Evolutionary conservation across 352 stramenopile genomes (phyloP), one percentile per base, ranked within the genome.

Genomic region (Phytophthora sp.): DNA sequence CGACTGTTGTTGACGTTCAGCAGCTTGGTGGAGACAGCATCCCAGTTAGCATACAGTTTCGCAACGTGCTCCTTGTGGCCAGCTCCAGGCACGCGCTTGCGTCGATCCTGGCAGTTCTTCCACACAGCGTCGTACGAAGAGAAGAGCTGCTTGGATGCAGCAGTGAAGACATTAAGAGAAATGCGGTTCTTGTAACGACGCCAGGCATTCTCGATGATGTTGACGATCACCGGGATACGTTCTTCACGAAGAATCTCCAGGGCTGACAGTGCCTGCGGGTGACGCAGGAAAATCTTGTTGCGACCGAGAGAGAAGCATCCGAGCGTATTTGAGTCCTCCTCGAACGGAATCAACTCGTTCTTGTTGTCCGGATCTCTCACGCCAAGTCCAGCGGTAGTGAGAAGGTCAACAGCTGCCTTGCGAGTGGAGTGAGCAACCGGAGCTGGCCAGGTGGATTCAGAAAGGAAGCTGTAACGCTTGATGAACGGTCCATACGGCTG

Each of bases 271-370:
- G 90, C 91, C 52, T 96, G 83, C 11, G 91, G 91, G 50, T 95
- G 83, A 49, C 91, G 91, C 63, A 97, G 69, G 64, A 97, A 97
- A 46, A 97, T 82, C 68, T 94, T 94, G 66, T 92, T 96, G 38
- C 83, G 84, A 13, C 91, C 91, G 31, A 97, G 74, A 23, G 83
- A 88, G 51, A 88, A 94, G 67, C 82, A 91, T 26, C 83, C 86
- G 17, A 94, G 70, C 52, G 79, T 84, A 27, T 87, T 69, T 1
- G 79, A 77, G 69, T 94, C 86, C 55, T 94, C 86, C 51, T 89
- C 62, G 41, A 94, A 94, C 41, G 81, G 77, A 60, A 93, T 70
- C 7, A 87, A 51, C 43, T 76, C 57, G 17, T 61, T 49, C 7
- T 70, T 59, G 17, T 78, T 84, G 45, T 89, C 71, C 15, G 68